Evolutionary conservation across 2,329 filamentous ascomycete species (phyloP), one percentile per base, ranked within the genome.

Genomic region (Chalaropsis thielavioides): DNA sequence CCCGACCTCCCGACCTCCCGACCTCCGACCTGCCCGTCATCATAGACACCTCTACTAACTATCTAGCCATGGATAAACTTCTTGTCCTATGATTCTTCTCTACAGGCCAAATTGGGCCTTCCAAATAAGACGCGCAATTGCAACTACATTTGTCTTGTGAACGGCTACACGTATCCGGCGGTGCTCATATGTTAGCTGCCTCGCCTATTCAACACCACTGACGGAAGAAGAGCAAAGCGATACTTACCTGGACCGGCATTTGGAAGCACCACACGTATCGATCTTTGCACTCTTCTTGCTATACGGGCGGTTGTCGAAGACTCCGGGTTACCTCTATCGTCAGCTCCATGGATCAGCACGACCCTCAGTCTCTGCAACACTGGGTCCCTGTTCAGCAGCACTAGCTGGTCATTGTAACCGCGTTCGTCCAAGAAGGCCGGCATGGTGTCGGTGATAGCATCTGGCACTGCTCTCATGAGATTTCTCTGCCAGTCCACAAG

Each of bases 221-320:
- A 2, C 22, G 11, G 27, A 7, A 3, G 10, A 35, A 17, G 27
- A 17, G 54, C 10, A 46, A 5, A 5, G 6, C 3, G 27, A 13
- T 4, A 63, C 63, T 64, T 61, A 64, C 63, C 56, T 60, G 63
- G 63, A 1, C 63, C 63, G 10, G 49, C 27, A 38, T 46, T 27
- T 8, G 38, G 35, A 22, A 60, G 27, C 31, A 60, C 24, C 19
- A 44, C 49, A 1, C n/a, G 44, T n/a, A 59, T 43, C 44, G 63
- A 22, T 43, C 43, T 46, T 10, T 22, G 43, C n/a, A 64, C 22
- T 22, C 40, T 35, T 7, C 31, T 31, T n/a, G 38, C 43, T 10
- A 64, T 35, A 24, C 41, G 40, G 15, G 49, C 31, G 2, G 63
- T 60, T 17, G 63, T 64, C 15, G 54, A 43, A 15, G 54, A 27